These are phyloP conservation scores for Ustulina deusta DNA, from an alignment of 2,329 filamentous ascomycete genomes.

Conservation along the genomic window DNA sequence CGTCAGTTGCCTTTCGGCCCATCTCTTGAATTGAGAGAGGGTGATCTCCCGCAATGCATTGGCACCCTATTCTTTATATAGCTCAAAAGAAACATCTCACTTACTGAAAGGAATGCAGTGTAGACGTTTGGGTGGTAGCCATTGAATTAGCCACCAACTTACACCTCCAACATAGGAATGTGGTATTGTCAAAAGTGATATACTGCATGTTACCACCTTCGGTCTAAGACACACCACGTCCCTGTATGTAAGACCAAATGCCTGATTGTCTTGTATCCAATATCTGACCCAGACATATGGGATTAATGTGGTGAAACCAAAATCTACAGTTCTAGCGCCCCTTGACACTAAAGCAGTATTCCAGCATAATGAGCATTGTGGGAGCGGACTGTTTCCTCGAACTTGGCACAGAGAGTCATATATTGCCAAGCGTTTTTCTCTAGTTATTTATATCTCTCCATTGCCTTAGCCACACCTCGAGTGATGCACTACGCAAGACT, in stretches of 20 bases:
- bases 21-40: constrained; percentile 8
- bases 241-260: too few species aligned
- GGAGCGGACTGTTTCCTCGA: neutral
- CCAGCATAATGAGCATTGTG: neutral
- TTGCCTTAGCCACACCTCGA: neutral
- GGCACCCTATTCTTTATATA: constrained; percentile 10
- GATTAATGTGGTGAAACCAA: too few species aligned
- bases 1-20: constrained; percentile 3
- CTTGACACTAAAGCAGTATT: too few species aligned
- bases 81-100: neutral
- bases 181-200: neutral
- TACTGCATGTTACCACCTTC: too few species aligned
- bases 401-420: neutral
- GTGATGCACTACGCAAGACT: neutral
- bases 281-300: too few species aligned
- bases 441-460: neutral
- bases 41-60: constrained; percentile 4
- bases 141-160: neutral
- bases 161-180: neutral
- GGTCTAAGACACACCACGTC: too few species aligned
- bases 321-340: too few species aligned
- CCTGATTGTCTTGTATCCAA: too few species aligned
- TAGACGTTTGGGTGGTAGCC: neutral
- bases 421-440: neutral
- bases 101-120: neutral